Percentiles rank a stretch among this genome's conserved stretches.
Conservation (phyloP, 257 asterid genomes). For the Cynanchum wilfordii region DNA sequence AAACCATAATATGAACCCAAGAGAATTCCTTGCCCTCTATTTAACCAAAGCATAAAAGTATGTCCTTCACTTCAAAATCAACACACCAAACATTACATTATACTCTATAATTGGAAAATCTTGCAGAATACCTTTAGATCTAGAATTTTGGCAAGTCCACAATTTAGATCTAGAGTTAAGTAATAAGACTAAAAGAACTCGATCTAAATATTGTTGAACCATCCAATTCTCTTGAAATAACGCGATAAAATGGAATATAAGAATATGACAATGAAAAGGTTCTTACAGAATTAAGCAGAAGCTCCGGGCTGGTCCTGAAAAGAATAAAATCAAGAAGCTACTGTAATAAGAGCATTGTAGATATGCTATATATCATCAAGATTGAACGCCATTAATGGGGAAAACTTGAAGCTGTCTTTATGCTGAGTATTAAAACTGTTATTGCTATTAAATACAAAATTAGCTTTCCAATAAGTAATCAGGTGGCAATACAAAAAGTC, state of each 20-base stretch:
- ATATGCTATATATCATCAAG: background rate
- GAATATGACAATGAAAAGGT: conserved; percentile 11
- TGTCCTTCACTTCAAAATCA: background rate
- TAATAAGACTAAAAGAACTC: background rate
- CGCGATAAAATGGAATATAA: background rate
- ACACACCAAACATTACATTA: background rate
- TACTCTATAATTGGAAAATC: background rate
- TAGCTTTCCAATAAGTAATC: background rate
- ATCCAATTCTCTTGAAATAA: background rate
- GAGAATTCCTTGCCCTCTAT: background rate
- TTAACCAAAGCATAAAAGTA: background rate
- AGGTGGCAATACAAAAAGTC: conserved; percentile 4
- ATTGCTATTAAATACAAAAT: background rate
- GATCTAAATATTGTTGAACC: background rate
- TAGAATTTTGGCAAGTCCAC: background rate
- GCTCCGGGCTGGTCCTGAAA: conserved; percentile 97
- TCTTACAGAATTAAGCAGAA: conserved; percentile 93
- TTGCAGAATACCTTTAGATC: background rate
- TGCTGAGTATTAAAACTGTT: background rate
- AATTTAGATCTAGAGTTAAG: background rate
- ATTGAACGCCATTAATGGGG: background rate
- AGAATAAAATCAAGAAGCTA: conserved; percentile 27
- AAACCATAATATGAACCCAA: background rate
- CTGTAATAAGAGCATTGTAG: background rate
- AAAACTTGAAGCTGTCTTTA: background rate